phyloP scores from a whole-genome alignment of 768 basidiomycete genomes.

The Tulasnella sp. region DNA sequence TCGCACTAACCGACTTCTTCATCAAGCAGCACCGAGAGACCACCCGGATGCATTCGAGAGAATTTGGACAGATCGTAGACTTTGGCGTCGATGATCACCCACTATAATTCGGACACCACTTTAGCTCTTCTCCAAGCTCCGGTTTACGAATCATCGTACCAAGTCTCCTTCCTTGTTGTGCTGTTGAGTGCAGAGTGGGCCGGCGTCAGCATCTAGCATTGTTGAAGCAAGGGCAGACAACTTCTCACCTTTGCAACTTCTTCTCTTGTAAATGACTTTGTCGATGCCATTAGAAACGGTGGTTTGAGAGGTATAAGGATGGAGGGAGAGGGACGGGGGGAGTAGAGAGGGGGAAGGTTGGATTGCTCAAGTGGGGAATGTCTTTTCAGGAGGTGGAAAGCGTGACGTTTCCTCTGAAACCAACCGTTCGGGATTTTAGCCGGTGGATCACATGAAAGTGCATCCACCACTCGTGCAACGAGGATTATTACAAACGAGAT shows the following conservation, averaged over 20 bases:
- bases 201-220: neutral
- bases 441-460: conserved; percentile 21
- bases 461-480: neutral
- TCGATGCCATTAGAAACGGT: conserved; percentile 14
- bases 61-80: conserved; percentile 82
- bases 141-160: conserved; percentile 25
- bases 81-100: conserved; percentile 80
- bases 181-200: conserved; percentile 36
- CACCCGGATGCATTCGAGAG: conserved; percentile 78
- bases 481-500: neutral
- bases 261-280: conserved; percentile 53
- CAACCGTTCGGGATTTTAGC: neutral
- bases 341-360: neutral
- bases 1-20: conserved; percentile 60
- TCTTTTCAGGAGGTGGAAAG: conserved; percentile 12
- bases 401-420: conserved; percentile 11
- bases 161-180: conserved; percentile 78
- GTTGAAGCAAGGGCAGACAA: neutral
- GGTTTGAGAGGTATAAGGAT: neutral
- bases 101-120: conserved; percentile 44
- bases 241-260: conserved; percentile 64
- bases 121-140: neutral
- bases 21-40: conserved; percentile 70
- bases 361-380: neutral
- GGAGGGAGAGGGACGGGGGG: neutral